These are phyloP conservation scores for Heracleum sosnowskyi DNA, from an alignment of 129 eudicot genomes.

Conservation along the genomic window DNA sequence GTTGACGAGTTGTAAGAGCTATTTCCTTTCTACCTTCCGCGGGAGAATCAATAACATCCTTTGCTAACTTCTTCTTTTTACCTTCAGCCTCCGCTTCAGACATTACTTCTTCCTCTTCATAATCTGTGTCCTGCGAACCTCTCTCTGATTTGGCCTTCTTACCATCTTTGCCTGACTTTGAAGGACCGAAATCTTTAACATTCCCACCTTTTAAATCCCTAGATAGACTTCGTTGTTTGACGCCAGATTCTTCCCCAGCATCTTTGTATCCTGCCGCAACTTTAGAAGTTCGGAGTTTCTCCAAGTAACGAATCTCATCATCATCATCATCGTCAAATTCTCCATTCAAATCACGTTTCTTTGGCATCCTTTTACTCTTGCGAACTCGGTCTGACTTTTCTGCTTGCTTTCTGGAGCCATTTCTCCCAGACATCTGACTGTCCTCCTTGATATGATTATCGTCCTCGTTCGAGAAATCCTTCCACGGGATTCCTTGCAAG, in stretches of 20 bases:
- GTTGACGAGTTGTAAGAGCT: slow-evolving; percentile 73
- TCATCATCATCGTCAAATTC: slow-evolving; percentile 77
- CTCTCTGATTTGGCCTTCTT: slow-evolving; percentile 41
- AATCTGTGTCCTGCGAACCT: slow-evolving; percentile 53
- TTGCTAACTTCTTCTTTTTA: slow-evolving; percentile 43
- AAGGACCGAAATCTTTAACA: slow-evolving; percentile 30
- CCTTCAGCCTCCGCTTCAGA: slow-evolving; percentile 61
- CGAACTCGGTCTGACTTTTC: slow-evolving; percentile 66
- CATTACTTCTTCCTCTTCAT: slow-evolving; percentile 48
- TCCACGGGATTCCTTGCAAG: slow-evolving; percentile 69
- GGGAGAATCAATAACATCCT: slow-evolving; percentile 54
- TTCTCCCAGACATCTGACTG: slow-evolving; percentile 30
- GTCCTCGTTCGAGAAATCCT: slow-evolving; percentile 60
- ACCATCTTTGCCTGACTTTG: slow-evolving; percentile 32
- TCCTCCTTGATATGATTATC: slow-evolving; percentile 47
- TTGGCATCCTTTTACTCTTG: slow-evolving; percentile 78
- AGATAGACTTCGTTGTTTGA: slow-evolving; percentile 49
- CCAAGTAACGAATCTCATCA: slow-evolving; percentile 82
- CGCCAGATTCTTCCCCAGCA: slow-evolving; percentile 46
- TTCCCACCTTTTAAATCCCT: slow-evolving; percentile 42
- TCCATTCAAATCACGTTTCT: slow-evolving; percentile 60
- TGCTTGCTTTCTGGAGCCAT: slow-evolving; percentile 40
- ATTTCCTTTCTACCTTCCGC: slow-evolving; percentile 64
- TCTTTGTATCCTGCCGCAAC: slow-evolving; percentile 42
- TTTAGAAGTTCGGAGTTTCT: slow-evolving; percentile 64